Evolutionary conservation across 768 basidiomycete species (phyloP).

Genomic region (Termitomyces heimii): DNA sequence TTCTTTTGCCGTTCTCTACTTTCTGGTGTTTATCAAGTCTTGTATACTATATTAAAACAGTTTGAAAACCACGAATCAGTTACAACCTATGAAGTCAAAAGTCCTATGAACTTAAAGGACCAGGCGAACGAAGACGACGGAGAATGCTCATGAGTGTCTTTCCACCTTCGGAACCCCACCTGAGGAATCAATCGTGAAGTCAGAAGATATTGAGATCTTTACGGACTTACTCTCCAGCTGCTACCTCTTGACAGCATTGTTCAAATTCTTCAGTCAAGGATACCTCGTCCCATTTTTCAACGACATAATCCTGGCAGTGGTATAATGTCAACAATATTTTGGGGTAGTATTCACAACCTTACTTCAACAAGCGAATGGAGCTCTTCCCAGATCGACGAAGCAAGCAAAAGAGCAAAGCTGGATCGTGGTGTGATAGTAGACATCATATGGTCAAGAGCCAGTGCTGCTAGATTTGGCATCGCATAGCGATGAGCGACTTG

Average conservation of each 20-base stretch:
- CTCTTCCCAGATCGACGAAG: constrained; percentile 64
- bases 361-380: constrained; percentile 57
- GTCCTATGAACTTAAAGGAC: constrained; percentile 14
- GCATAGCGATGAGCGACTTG: constrained; percentile 72
- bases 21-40: neutral
- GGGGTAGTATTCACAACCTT: constrained; percentile 14
- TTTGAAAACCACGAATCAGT: neutral
- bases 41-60: neutral
- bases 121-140: constrained; percentile 59
- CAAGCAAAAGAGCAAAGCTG: constrained; percentile 64
- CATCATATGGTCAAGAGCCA: constrained; percentile 73
- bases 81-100: neutral
- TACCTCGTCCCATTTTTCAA: constrained; percentile 73
- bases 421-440: constrained; percentile 58
- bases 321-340: constrained; percentile 6
- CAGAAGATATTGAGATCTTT: neutral
- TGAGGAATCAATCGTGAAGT: constrained; percentile 18
- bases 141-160: constrained; percentile 64
- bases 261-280: constrained; percentile 61
- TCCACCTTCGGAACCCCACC: constrained; percentile 70
- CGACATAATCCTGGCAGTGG: constrained; percentile 56
- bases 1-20: neutral
- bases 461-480: constrained; percentile 56
- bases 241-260: constrained; percentile 63
- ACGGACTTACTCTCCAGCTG: constrained; percentile 60